Conservation (phyloP, 2,329 filamentous ascomycete species). For the Helicocarpus griseus region DNA sequence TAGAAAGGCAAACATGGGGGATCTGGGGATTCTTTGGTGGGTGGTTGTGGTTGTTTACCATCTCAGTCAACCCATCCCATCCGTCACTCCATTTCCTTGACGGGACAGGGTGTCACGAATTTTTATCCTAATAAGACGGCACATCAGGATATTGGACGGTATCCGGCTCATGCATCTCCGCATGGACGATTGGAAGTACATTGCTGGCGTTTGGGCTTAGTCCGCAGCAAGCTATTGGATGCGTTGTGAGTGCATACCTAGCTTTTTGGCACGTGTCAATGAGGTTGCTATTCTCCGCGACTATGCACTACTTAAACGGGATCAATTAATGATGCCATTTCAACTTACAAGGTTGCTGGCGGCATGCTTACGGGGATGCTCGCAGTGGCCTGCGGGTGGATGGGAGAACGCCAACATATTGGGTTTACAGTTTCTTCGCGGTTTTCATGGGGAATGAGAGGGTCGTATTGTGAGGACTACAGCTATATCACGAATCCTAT, state of each 20-base stretch:
- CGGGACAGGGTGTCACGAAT: no score
- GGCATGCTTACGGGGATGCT: slow-evolving; percentile 16
- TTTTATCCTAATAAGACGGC: no score
- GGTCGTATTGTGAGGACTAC: slow-evolving; percentile 14
- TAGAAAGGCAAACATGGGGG: slow-evolving; percentile 19
- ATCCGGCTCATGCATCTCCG: slow-evolving; percentile 20
- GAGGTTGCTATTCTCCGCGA: no score
- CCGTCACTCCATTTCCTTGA: background rate
- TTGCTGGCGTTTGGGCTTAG: slow-evolving; percentile 19
- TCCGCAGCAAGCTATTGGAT: slow-evolving; percentile 17
- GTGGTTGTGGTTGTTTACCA: background rate
- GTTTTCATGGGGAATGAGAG: slow-evolving; percentile 19
- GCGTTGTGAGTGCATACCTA: slow-evolving; percentile 16
- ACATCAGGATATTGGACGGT: slow-evolving; percentile 21
- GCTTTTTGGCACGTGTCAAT: no score
- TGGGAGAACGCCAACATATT: slow-evolving; percentile 19
- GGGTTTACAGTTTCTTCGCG: slow-evolving; percentile 20
- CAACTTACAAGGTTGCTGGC: slow-evolving; percentile 7
- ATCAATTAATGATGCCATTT: background rate
- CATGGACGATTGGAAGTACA: slow-evolving; percentile 21
- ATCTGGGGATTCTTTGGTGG: slow-evolving; percentile 18
- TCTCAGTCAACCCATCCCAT: no score
- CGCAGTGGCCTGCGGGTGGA: slow-evolving; percentile 19
- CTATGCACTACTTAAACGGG: no score
- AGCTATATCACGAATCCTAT: background rate